Percentiles rank a stretch among this genome's conserved stretches.
Conservation (phyloP, 1,284 basidiomycete genomes). For the Fomitopsis betulina region DNA sequence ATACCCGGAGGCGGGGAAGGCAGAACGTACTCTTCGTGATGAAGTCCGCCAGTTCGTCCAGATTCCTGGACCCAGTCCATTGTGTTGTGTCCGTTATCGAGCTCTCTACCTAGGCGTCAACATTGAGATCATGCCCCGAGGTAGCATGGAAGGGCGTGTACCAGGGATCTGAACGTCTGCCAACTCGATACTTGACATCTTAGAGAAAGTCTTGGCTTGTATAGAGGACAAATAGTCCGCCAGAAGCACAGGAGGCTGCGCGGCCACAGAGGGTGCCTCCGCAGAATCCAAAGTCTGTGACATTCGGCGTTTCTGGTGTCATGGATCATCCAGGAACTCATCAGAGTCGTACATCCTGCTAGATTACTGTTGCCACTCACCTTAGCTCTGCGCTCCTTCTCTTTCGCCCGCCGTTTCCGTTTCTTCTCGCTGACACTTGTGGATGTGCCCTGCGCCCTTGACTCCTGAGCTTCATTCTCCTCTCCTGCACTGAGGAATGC, state of each 20-base stretch:
- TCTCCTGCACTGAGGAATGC: slow-evolving; percentile 43
- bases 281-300: slow-evolving; percentile 37
- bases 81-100: slow-evolving; percentile 68
- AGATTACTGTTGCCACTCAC: slow-evolving; percentile 26
- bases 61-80: slow-evolving; percentile 65
- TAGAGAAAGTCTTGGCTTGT: slow-evolving; percentile 61
- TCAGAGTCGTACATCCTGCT: background rate
- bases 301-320: slow-evolving; percentile 57
- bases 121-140: slow-evolving; percentile 31
- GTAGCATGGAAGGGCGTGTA: slow-evolving; percentile 30
- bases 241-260: slow-evolving; percentile 50
- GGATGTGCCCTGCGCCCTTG: slow-evolving; percentile 15
- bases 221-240: slow-evolving; percentile 54
- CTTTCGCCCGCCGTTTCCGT: slow-evolving; percentile 66
- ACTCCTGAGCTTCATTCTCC: slow-evolving; percentile 29
- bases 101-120: slow-evolving; percentile 56
- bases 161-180: slow-evolving; percentile 71
- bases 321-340: slow-evolving; percentile 4
- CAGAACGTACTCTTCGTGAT: slow-evolving; percentile 55
- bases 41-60: slow-evolving; percentile 68
- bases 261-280: slow-evolving; percentile 47
- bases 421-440: slow-evolving; percentile 45
- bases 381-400: slow-evolving; percentile 64
- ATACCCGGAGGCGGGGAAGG: background rate
- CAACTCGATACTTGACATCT: slow-evolving; percentile 66